A percentile compares a stretch with the other conserved stretches of the same genome.
Conservation (phyloP, 2,329 filamentous ascomycete genomes). For the Verticillium klebahnii region DNA sequence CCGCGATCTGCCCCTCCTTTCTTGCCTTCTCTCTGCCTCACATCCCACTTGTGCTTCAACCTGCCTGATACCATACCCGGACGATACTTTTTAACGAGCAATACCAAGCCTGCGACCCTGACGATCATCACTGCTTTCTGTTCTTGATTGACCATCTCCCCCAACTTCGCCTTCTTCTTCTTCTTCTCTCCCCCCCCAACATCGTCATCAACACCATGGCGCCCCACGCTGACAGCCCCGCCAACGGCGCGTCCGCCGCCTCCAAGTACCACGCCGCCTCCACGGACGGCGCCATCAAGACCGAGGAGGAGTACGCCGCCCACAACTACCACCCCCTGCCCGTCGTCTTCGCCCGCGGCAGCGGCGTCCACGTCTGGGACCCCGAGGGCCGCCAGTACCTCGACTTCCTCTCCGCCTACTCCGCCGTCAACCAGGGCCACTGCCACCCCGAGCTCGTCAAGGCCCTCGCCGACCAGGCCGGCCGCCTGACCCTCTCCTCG, state of each 20-base stretch:
- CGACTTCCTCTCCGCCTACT: constrained; percentile 97
- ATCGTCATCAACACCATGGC: constrained; percentile 40
- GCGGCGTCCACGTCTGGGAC: constrained; percentile 90
- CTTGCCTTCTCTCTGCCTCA: constrained; percentile 1
- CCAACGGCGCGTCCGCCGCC: constrained; percentile 25
- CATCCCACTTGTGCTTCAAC: neutral
- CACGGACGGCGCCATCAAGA: constrained; percentile 71
- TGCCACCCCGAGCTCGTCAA: constrained; percentile 96
- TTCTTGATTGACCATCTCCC: neutral
- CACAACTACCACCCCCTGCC: constrained; percentile 99
- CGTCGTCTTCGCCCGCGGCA: constrained; percentile 82
- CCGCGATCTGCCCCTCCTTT: constrained; percentile 2
- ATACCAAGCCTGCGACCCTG: neutral
- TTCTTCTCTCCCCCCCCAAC: neutral
- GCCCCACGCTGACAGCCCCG: constrained; percentile 48
- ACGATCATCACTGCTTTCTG: neutral
- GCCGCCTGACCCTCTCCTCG: constrained; percentile 84
- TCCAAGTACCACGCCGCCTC: constrained; percentile 68
- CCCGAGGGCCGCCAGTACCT: constrained; percentile 94
- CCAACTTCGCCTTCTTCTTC: neutral
- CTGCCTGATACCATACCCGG: neutral
- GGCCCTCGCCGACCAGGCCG: constrained; percentile 83
- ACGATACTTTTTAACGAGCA: neutral
- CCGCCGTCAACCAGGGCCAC: constrained; percentile 95
- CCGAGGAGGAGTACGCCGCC: constrained; percentile 80